These are phyloP conservation scores for Thymus quinquecostatus DNA, from an alignment of 257 asterid genomes.

Conservation along the genomic window DNA sequence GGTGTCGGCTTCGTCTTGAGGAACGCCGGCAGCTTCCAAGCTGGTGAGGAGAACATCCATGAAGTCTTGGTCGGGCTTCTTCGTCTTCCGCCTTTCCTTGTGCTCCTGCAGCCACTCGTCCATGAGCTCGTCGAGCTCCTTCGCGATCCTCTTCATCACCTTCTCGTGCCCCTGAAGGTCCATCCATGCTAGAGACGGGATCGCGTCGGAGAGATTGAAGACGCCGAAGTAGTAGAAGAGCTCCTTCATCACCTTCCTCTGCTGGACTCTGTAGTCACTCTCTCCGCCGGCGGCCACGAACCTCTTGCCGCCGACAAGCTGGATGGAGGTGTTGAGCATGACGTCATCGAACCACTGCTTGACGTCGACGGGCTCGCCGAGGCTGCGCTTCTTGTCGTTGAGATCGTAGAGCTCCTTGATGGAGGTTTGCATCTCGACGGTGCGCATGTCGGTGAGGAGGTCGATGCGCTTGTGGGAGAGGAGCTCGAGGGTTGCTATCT, in stretches of 20 bases:
- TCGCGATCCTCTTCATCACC: conserved; percentile 20
- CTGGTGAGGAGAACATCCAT: conserved; percentile 33
- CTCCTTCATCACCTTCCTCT: conserved; percentile 23
- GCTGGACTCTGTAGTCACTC: too few species aligned
- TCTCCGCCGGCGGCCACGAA: too few species aligned
- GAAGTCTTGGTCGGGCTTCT: conserved; percentile 11
- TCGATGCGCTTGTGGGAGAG: conserved; percentile 30
- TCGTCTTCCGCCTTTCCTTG: conserved; percentile 1
- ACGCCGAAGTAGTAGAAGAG: conserved; percentile 13
- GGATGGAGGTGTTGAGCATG: too few species aligned
- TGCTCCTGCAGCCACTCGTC: conserved; percentile 30
- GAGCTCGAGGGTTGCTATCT: conserved; percentile 38
- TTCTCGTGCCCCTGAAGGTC: too few species aligned
- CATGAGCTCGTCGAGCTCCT: conserved; percentile 21
- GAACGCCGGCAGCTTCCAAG: conserved; percentile 8
- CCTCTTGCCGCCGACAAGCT: conserved; percentile 14
- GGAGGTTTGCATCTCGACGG: neutral
- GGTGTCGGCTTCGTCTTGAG: too few species aligned
- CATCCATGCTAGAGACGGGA: conserved; percentile 24
- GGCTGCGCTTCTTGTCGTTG: too few species aligned
- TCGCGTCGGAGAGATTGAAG: conserved; percentile 24
- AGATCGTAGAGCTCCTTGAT: neutral
- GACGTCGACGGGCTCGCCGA: too few species aligned
- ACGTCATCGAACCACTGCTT: conserved; percentile 21
- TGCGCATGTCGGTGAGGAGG: conserved; percentile 13